phyloP scores from a whole-genome alignment of 768 basidiomycete genomes.

The Lactarius evosmus region DNA sequence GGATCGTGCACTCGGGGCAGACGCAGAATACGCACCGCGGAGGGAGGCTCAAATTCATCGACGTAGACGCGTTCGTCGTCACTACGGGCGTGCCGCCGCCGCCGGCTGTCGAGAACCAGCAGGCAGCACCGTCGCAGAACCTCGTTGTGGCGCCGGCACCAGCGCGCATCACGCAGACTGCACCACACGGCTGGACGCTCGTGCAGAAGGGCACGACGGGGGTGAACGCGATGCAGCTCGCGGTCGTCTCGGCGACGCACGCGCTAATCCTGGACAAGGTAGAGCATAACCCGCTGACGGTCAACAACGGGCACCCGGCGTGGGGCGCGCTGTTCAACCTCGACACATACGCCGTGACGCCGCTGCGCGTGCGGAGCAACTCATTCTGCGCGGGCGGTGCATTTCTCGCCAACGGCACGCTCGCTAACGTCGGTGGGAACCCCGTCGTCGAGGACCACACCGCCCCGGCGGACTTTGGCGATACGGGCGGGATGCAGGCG shows the following conservation, averaged over 20 bases:
- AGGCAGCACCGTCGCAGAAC: constrained; percentile 22
- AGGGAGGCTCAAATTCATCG: constrained; percentile 39
- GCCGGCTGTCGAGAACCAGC: constrained; percentile 5
- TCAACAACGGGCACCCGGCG: constrained; percentile 66
- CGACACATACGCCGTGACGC: constrained; percentile 54
- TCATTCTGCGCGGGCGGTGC: constrained; percentile 85
- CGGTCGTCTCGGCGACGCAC: constrained; percentile 63
- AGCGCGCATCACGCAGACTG: constrained; percentile 13
- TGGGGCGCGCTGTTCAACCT: constrained; percentile 79
- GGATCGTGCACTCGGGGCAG: constrained; percentile 54
- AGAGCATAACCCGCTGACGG: constrained; percentile 75
- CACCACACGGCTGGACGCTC: constrained; percentile 48
- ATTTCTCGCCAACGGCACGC: constrained; percentile 71
- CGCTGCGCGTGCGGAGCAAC: constrained; percentile 67
- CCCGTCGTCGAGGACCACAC: constrained; percentile 66
- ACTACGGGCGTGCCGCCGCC: constrained; percentile 39
- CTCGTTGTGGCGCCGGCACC: constrained; percentile 27
- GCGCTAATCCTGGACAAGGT: constrained; percentile 80
- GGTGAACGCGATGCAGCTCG: constrained; percentile 75
- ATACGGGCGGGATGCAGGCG: constrained; percentile 68
- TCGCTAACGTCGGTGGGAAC: constrained; percentile 80
- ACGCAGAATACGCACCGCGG: constrained; percentile 36
- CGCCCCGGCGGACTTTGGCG: constrained; percentile 70
- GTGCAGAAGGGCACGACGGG: constrained; percentile 67
- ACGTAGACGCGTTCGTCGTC: constrained; percentile 67